phyloP scores from a whole-genome alignment of 345 rosid species.

The Bruguiera parviflora region DNA sequence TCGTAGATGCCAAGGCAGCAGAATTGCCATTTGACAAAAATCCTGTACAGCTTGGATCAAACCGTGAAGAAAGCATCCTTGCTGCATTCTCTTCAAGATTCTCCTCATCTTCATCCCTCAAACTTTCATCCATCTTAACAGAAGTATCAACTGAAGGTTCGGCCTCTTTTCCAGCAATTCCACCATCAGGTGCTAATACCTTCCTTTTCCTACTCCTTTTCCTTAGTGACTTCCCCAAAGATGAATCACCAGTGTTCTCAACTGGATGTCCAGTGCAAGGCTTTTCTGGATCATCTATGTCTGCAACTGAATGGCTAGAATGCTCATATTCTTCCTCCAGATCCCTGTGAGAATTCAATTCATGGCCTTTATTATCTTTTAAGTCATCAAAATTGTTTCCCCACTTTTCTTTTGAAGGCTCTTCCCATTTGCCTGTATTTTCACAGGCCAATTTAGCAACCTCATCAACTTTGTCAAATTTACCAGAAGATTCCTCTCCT shows the following conservation, averaged over 20 bases:
- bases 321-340: conserved; percentile 40
- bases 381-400: conserved; percentile 33
- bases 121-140: conserved; percentile 33
- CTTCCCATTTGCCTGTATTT: conserved; percentile 34
- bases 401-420: conserved; percentile 33
- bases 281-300: conserved; percentile 24
- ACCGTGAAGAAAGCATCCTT: conserved; percentile 89
- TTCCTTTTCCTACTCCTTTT: conserved; percentile 55
- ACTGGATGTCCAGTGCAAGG: conserved; percentile 3
- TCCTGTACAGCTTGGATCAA: conserved; percentile 80
- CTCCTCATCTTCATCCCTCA: conserved; percentile 74
- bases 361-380: conserved; percentile 33
- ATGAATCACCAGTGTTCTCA: conserved; percentile 15
- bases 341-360: conserved; percentile 27
- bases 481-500: conserved; percentile 33
- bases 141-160: conserved; percentile 37
- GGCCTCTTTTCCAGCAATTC: conserved; percentile 33
- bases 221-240: conserved; percentile 32
- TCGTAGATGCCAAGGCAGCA: conserved; percentile 37
- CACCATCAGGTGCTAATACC: conserved; percentile 27
- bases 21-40: conserved; percentile 54
- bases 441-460: conserved; percentile 32
- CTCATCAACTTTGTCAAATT: conserved; percentile 33
- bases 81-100: conserved; percentile 99
- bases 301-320: conserved; percentile 31